These are phyloP conservation scores for Vitis hybrid DNA, from an alignment of 177 flowering plant genomes.

Conservation along the genomic window DNA sequence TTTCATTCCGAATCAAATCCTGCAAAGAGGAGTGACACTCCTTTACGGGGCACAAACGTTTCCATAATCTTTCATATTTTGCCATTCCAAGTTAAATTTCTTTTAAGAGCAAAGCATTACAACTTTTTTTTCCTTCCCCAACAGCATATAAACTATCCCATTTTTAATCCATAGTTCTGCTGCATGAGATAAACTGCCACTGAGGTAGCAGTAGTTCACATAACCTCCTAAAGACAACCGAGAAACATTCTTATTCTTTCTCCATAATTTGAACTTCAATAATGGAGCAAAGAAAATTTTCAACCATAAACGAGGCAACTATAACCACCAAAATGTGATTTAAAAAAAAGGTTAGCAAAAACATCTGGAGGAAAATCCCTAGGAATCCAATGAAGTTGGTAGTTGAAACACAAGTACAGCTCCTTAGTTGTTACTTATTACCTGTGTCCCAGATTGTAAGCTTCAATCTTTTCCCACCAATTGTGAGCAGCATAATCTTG, in stretches of 20 bases:
- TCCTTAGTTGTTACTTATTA: conserved; percentile 13
- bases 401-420: background rate
- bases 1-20: background rate
- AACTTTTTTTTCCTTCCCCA: background rate
- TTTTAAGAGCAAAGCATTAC: background rate
- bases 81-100: background rate
- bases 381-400: too few relatives aligned
- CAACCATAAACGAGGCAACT: too few relatives aligned
- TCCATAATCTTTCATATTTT: background rate
- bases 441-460: conserved; percentile 96
- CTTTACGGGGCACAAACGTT: background rate
- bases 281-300: too few relatives aligned
- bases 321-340: too few relatives aligned
- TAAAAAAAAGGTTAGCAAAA: too few relatives aligned
- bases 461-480: conserved; percentile 73
- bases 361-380: too few relatives aligned
- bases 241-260: too few relatives aligned
- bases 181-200: too few relatives aligned
- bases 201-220: too few relatives aligned
- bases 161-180: too few relatives aligned
- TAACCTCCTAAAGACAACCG: too few relatives aligned
- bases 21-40: background rate
- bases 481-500: conserved; percentile 64
- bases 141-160: background rate
- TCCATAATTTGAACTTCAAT: too few relatives aligned